These are phyloP conservation scores for Blastocystis sp. DNA, from an alignment of 352 stramenopile species.

Conservation along the genomic window DNA sequence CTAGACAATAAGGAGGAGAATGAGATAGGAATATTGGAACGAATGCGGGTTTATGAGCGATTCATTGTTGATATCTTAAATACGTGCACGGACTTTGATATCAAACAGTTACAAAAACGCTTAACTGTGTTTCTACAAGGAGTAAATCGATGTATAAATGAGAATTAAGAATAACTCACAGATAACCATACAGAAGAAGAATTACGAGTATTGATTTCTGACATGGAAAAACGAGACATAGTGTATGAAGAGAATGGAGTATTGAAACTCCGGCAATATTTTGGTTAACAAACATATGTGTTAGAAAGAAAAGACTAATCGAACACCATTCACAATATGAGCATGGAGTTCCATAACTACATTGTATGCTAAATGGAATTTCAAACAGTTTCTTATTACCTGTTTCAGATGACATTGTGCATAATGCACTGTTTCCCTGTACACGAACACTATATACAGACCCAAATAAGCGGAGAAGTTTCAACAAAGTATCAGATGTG, in stretches of 20 bases:
- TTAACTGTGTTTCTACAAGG: conserved; percentile 37
- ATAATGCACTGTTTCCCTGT: neutral
- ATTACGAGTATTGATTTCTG: neutral
- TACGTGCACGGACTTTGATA: neutral
- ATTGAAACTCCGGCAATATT: conserved; percentile 15
- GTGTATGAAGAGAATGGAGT: conserved; percentile 6
- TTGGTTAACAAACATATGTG: conserved; percentile 2
- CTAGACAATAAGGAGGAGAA: neutral
- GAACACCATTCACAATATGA: neutral
- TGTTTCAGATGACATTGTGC: neutral
- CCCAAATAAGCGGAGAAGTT: neutral
- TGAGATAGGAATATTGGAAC: neutral
- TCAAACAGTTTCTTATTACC: neutral
- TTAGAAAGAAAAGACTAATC: neutral
- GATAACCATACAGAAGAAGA: neutral
- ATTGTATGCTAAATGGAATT: neutral
- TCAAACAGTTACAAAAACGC: neutral
- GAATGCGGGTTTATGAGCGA: neutral
- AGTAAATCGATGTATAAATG: neutral
- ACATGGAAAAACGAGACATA: neutral
- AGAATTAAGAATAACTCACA: neutral
- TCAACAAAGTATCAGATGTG: neutral
- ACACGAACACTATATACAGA: neutral
- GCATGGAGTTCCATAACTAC: neutral
- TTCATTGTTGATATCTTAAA: conserved; percentile 18